Conservation (phyloP, 768 basidiomycete species). For the Podaxis sp. region DNA sequence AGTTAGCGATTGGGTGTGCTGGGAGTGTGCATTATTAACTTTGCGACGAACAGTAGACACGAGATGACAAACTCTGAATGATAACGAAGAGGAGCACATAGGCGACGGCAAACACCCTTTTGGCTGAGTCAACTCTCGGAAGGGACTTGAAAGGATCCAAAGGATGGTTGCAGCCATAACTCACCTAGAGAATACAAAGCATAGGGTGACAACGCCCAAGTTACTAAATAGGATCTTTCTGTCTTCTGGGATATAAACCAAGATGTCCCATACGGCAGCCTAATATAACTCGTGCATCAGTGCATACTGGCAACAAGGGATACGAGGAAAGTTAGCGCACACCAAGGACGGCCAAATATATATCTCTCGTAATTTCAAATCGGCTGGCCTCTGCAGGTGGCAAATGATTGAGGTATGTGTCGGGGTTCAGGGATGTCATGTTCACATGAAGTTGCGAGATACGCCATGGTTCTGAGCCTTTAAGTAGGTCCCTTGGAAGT, state of each 20-base stretch:
- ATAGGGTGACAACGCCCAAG: conserved; percentile 20
- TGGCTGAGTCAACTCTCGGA: conserved; percentile 7
- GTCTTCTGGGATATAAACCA: conserved; percentile 26
- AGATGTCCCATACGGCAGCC: conserved; percentile 32
- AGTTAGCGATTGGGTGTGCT: conserved; percentile 20
- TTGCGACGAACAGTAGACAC: background rate
- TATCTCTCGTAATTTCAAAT: conserved; percentile 23
- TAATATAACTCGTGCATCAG: conserved; percentile 6
- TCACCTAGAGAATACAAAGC: conserved; percentile 33
- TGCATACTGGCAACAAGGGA: background rate
- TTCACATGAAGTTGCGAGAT: background rate
- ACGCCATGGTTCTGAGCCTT: no score
- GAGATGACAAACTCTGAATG: conserved; percentile 21
- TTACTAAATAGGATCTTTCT: conserved; percentile 19
- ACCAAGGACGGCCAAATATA: conserved; percentile 23
- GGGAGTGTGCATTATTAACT: conserved; percentile 2
- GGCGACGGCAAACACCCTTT: conserved; percentile 18
- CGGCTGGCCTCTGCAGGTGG: conserved; percentile 21
- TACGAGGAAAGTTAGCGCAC: conserved; percentile 15
- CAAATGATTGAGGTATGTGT: conserved; percentile 26
- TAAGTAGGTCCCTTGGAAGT: no score
- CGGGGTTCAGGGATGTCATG: conserved; percentile 19
- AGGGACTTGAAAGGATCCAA: background rate
- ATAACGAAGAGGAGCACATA: conserved; percentile 23
- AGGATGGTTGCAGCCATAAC: background rate